A percentile compares a stretch with the other conserved stretches of the same genome.
Conservation (phyloP, 495 filamentous ascomycete genomes). For the Aspergillus steynii region DNA sequence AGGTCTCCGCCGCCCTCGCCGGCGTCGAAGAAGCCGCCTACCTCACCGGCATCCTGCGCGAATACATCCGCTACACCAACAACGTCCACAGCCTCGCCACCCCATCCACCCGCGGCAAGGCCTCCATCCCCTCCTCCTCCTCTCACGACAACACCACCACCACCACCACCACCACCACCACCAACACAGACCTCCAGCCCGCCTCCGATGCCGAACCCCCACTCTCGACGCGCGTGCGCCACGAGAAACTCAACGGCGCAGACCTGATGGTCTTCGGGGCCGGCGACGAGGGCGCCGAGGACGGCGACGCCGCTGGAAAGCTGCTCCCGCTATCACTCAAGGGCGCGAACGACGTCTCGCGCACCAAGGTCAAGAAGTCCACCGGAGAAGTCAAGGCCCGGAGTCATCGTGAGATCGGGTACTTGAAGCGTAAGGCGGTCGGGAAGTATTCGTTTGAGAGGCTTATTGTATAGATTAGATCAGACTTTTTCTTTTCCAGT, state of each 20-base stretch:
- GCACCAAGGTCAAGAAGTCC: conserved; percentile 41
- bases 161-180: conserved; percentile 2
- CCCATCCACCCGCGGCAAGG: conserved; percentile 1
- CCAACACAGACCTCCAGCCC: too few relatives aligned
- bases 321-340: conserved; percentile 71
- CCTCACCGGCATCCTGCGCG: conserved; percentile 65
- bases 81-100: conserved; percentile 27
- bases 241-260: conserved; percentile 47
- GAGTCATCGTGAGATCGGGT: conserved; percentile 67
- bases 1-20: conserved; percentile 74
- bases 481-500: background rate
- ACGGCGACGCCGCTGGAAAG: conserved; percentile 39
- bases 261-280: conserved; percentile 41
- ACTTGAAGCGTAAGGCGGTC: conserved; percentile 68
- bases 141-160: background rate
- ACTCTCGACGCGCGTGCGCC: conserved; percentile 23
- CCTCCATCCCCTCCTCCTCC: background rate
- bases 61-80: conserved; percentile 67
- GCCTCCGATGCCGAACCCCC: too few relatives aligned
- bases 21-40: conserved; percentile 73
- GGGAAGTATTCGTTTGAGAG: conserved; percentile 76
- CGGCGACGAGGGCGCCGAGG: conserved; percentile 35
- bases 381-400: conserved; percentile 61
- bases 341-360: conserved; percentile 55
- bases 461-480: conserved; percentile 54